Percentiles rank a stretch among this genome's conserved stretches.
Conservation (phyloP, 75 land plant species). For the Ceratopteris richardii region DNA sequence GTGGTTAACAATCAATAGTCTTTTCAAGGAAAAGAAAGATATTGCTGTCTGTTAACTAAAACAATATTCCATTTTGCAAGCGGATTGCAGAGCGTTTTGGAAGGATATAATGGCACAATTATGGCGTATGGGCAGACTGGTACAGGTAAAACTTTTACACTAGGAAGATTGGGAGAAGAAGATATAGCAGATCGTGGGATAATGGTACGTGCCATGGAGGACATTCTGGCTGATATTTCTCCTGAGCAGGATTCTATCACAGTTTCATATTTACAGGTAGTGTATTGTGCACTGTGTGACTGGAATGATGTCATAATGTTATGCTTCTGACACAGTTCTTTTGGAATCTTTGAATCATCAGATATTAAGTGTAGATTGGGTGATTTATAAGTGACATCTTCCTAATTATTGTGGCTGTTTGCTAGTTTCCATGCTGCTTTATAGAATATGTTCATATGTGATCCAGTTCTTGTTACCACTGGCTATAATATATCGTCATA, state of each 20-base stretch:
- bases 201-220: slow-evolving; percentile 99
- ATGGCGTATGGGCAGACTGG: slow-evolving; percentile 99
- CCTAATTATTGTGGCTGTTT: not conserved
- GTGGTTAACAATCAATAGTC: too few relatives aligned
- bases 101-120: slow-evolving; percentile 97
- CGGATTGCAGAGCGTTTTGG: slow-evolving; percentile 75
- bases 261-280: slow-evolving; percentile 88
- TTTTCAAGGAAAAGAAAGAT: too few relatives aligned
- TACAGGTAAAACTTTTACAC: slow-evolving; percentile 95
- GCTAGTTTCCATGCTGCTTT: not conserved
- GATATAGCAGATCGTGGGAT: slow-evolving; percentile 89
- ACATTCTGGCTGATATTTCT: slow-evolving; percentile 68
- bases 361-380: not conserved
- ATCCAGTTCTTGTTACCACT: too few relatives aligned
- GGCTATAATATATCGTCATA: too few relatives aligned
- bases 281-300: too few relatives aligned
- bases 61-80: too few relatives aligned
- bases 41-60: too few relatives aligned
- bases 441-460: not conserved
- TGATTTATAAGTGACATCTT: not conserved
- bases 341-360: too few relatives aligned
- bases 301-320: not conserved
- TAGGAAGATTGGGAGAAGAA: slow-evolving; percentile 88
- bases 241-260: slow-evolving; percentile 75
- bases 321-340: not conserved